These are phyloP conservation scores for Cydonia oblonga DNA, from an alignment of 331 rosid genomes.

Conservation along the genomic window DNA sequence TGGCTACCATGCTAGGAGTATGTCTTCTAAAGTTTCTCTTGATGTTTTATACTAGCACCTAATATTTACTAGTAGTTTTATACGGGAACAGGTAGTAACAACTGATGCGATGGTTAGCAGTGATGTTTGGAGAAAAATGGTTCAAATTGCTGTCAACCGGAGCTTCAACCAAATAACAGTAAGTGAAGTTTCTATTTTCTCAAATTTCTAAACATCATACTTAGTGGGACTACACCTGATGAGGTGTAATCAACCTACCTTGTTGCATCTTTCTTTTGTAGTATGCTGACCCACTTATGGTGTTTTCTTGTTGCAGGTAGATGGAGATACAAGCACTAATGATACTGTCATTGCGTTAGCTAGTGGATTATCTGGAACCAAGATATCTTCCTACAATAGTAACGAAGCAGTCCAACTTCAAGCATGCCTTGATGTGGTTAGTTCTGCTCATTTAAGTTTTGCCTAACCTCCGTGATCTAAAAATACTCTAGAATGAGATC, in stretches of 20 bases:
- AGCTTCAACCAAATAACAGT: conserved; percentile 97
- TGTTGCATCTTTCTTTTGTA: not conserved
- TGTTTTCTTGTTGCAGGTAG: conserved; percentile 49
- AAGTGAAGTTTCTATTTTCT: conserved; percentile 12
- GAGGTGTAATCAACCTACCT: not conserved
- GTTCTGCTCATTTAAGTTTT: conserved; percentile 2
- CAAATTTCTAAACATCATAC: not conserved
- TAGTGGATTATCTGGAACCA: conserved; percentile 70
- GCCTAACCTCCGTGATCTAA: not conserved
- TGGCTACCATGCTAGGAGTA: conserved; percentile 99
- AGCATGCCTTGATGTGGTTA: conserved; percentile 73
- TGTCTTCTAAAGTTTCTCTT: conserved; percentile 13
- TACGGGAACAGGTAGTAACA: conserved; percentile 55
- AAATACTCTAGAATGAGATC: not conserved
- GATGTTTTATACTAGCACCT: not conserved
- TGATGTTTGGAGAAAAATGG: conserved; percentile 81
- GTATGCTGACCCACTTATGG: not conserved
- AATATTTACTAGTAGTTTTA: not conserved
- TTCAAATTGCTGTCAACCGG: conserved; percentile 69
- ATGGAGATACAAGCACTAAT: conserved; percentile 94
- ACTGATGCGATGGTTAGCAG: conserved; percentile 77
- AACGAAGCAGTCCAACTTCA: conserved; percentile 68
- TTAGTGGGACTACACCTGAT: not conserved
- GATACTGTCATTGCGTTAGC: conserved; percentile 89
- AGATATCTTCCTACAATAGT: conserved; percentile 49